Evolutionary conservation across 306 rosid genomes (phyloP).

Genomic region (Hylodesmum podocarpum): DNA sequence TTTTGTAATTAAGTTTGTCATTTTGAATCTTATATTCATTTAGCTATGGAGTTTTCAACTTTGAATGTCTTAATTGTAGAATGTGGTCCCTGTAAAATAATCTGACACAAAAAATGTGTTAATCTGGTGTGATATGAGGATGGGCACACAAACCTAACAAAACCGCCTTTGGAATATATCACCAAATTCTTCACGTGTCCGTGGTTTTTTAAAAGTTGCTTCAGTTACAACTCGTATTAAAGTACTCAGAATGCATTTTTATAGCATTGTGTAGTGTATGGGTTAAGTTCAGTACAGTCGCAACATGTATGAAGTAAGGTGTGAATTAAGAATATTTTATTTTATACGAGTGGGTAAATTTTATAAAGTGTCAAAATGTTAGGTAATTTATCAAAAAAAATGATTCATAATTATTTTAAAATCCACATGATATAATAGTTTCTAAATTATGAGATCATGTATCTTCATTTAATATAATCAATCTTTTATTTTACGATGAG

Average conservation of each 20-base stretch:
- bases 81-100: background rate
- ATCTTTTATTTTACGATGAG: background rate
- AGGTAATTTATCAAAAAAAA: background rate
- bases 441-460: background rate
- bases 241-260: background rate
- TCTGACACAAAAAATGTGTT: background rate
- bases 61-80: background rate
- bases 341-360: background rate
- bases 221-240: background rate
- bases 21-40: background rate
- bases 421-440: background rate
- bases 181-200: background rate
- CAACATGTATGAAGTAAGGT: background rate
- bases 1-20: background rate
- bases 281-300: background rate
- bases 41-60: background rate
- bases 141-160: conserved; percentile 9
- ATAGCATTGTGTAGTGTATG: too few relatives aligned
- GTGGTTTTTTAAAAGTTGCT: background rate
- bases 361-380: background rate
- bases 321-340: background rate
- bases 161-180: background rate
- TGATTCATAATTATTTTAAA: background rate
- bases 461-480: background rate
- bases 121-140: background rate